Evolutionary conservation across 345 rosid genomes (phyloP), one percentile per base, ranked within the genome.

Genomic region (Capsella bursapastoris): DNA sequence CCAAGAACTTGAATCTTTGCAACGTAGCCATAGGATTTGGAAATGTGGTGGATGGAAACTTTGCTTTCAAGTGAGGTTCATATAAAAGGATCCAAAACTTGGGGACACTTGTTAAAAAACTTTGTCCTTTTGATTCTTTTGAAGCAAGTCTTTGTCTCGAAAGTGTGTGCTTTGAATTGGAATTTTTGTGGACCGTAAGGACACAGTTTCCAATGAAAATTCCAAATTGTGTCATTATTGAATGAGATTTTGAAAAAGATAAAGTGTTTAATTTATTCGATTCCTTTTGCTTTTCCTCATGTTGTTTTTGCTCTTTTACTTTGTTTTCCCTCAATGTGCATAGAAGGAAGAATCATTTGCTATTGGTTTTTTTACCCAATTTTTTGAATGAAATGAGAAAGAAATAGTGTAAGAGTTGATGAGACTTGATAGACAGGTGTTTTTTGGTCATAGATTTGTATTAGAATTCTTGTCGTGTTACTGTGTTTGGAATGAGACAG

Each of bases 1-100:
- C 88, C 3, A 90, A 79, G 25, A 91, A 82, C 91, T 87, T 91
- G 86, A 91, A 91, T 69, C 86, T 88, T 75, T 90, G 93, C 77
- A 94, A 43, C 15, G 98, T 62, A 25, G 97, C 91, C 98, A 94
- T 91, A 6, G 28, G 9, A 3, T 66, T 73, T 68, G 41, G 62
- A 15, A 28, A 51, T 51, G 8, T 6, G 37, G 37, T 6, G 25
- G 2, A 35, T 60, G 72, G 45, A 45, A 80, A 32, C 48, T 16
- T 57, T 76, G 81, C 22, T 75, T 68, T 31, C 74, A 62, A 71
- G 73, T 61, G 70, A 72, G 78, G 66, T 70, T 32, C 57, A 69
- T 18, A 82, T 78, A 81, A 74, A 77, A 63, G 83, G 73, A 83
- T 86, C 84, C 84, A 64, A 56, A 71, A 51, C 74, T 70, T 78